phyloP scores from a whole-genome alignment of 352 stramenopile genomes.

The Pythium chondricola region DNA sequence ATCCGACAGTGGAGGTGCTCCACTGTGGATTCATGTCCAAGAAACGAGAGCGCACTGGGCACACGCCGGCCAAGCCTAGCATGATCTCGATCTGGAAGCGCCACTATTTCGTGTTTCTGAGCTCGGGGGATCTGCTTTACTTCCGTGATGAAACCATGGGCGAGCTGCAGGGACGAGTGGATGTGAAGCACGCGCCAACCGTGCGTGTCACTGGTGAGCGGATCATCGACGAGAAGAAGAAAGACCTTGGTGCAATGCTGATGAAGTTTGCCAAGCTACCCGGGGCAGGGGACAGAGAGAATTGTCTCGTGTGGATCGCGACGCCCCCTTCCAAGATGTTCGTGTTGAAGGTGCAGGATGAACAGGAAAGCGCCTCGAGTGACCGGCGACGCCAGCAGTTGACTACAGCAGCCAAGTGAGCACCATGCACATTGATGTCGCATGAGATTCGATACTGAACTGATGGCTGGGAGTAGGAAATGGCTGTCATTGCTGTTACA shows the following conservation, averaged over 20 bases:
- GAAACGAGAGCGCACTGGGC: slow-evolving; percentile 61
- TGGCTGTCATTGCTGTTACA: slow-evolving; percentile 68
- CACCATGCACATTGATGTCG: background rate
- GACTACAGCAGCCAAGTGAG: slow-evolving; percentile 49
- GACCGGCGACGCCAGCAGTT: slow-evolving; percentile 35
- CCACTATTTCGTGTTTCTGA: slow-evolving; percentile 74
- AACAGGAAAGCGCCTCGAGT: slow-evolving; percentile 31
- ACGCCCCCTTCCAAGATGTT: slow-evolving; percentile 83
- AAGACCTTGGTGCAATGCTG: slow-evolving; percentile 37
- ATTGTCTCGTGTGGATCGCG: slow-evolving; percentile 75
- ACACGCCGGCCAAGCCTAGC: slow-evolving; percentile 48
- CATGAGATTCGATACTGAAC: background rate
- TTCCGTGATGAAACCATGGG: slow-evolving; percentile 69
- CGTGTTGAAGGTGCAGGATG: slow-evolving; percentile 69
- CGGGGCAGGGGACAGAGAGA: slow-evolving; percentile 35
- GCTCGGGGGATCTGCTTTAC: slow-evolving; percentile 67
- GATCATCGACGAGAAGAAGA: slow-evolving; percentile 69
- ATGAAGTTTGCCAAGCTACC: slow-evolving; percentile 69
- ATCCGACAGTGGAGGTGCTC: slow-evolving; percentile 58
- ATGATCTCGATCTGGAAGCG: slow-evolving; percentile 86
- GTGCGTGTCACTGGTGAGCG: slow-evolving; percentile 71
- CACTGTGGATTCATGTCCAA: slow-evolving; percentile 74
- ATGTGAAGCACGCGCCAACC: slow-evolving; percentile 71
- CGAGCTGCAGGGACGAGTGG: slow-evolving; percentile 66
- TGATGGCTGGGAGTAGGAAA: slow-evolving; percentile 26